These are phyloP conservation scores for Babesia bigemina DNA, from an alignment of 169 alveolate genomes.

Conservation along the genomic window DNA sequence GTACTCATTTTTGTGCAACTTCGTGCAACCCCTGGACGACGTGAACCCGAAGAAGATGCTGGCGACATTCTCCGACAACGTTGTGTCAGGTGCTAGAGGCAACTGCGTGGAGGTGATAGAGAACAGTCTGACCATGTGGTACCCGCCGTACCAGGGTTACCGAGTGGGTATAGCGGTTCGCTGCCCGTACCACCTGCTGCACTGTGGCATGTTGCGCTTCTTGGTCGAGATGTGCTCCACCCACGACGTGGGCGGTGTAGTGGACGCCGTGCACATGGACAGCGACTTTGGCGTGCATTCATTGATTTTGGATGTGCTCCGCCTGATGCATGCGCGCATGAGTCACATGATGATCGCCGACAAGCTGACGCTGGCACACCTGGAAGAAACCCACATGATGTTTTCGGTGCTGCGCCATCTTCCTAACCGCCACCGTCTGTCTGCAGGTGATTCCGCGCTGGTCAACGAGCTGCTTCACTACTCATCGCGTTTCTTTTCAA, in stretches of 20 bases:
- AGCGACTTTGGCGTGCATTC: neutral
- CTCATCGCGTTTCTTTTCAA: slow-evolving; percentile 3
- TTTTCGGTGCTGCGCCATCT: slow-evolving; percentile 32
- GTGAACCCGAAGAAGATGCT: slow-evolving; percentile 35
- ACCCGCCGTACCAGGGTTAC: slow-evolving; percentile 29
- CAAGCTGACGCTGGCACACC: slow-evolving; percentile 16
- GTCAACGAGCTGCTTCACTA: slow-evolving; percentile 4
- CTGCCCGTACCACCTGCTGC: slow-evolving; percentile 38
- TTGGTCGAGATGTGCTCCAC: slow-evolving; percentile 17
- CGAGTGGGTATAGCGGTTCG: slow-evolving; percentile 1
- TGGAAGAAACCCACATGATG: slow-evolving; percentile 23
- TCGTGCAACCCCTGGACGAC: slow-evolving; percentile 31
- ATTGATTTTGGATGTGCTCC: slow-evolving; percentile 12
- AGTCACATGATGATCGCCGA: slow-evolving; percentile 1
- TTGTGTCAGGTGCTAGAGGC: neutral
- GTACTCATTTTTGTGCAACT: slow-evolving; percentile 23
- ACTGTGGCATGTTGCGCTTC: slow-evolving; percentile 37
- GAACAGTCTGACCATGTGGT: slow-evolving; percentile 28
- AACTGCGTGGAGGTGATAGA: slow-evolving; percentile 37
- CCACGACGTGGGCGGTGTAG: neutral
- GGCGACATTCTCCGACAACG: slow-evolving; percentile 10
- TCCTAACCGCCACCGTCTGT: slow-evolving; percentile 9
- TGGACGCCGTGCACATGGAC: neutral
- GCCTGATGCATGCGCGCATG: slow-evolving; percentile 16
- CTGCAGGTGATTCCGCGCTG: neutral